Percentiles rank a stretch among this genome's conserved stretches.
Conservation (phyloP, 495 filamentous ascomycete species). For the Chaetomium tenue region DNA sequence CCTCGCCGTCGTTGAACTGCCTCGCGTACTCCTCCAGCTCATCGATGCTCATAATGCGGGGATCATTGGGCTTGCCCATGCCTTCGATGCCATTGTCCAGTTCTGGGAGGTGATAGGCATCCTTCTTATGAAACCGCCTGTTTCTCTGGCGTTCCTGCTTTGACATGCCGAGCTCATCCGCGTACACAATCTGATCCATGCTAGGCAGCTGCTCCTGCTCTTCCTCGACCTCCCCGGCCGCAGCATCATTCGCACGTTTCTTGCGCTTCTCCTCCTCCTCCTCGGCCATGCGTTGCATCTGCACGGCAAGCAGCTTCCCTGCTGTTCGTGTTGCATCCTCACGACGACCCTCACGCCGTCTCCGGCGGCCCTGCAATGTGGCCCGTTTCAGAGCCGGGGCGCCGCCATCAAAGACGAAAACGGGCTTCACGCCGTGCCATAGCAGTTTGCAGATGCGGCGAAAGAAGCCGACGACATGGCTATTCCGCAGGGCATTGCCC, state of each 20-base stretch:
- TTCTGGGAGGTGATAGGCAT: slow-evolving; percentile 91
- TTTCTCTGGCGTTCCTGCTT: slow-evolving; percentile 68
- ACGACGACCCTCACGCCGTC: slow-evolving; percentile 77
- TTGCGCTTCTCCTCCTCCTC: slow-evolving; percentile 70
- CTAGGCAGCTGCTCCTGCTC: slow-evolving; percentile 67
- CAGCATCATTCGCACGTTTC: slow-evolving; percentile 39
- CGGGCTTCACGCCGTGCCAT: slow-evolving; percentile 92
- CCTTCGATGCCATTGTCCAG: slow-evolving; percentile 69
- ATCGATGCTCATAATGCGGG: slow-evolving; percentile 88
- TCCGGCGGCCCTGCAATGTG: slow-evolving; percentile 77
- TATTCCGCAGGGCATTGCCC: slow-evolving; percentile 92
- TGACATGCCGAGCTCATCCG: slow-evolving; percentile 81
- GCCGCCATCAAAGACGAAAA: slow-evolving; percentile 97
- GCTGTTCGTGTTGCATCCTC: slow-evolving; percentile 93
- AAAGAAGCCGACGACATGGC: slow-evolving; percentile 96
- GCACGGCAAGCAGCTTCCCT: slow-evolving; percentile 82
- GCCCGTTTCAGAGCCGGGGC: slow-evolving; percentile 88
- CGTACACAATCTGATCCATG: slow-evolving; percentile 70
- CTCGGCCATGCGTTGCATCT: slow-evolving; percentile 85
- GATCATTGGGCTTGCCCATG: slow-evolving; percentile 89
- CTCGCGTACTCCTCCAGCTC: slow-evolving; percentile 89
- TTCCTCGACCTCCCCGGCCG: slow-evolving; percentile 30
- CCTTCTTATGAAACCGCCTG: slow-evolving; percentile 82
- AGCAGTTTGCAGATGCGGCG: slow-evolving; percentile 95
- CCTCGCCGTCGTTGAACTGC: slow-evolving; percentile 89